phyloP scores from a whole-genome alignment of 2,329 filamentous ascomycete species.

The Karstenula rhodostoma region DNA sequence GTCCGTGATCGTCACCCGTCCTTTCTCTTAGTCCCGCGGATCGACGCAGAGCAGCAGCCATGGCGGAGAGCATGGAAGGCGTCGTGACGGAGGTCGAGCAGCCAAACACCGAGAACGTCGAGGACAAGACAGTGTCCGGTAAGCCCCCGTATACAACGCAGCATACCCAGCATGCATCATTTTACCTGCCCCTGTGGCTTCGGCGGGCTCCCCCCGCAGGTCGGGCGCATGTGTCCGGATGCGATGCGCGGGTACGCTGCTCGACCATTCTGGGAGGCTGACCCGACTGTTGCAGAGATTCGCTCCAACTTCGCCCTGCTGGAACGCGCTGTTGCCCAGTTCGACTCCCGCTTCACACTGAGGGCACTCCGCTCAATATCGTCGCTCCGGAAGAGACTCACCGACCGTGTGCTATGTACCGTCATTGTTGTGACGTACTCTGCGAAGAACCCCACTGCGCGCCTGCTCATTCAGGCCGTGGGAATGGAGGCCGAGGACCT shows the following conservation, averaged over 20 bases:
- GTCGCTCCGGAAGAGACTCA: conserved; percentile 89
- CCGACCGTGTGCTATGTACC: conserved; percentile 79
- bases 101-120: conserved; percentile 51
- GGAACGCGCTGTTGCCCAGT: conserved; percentile 89
- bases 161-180: conserved; percentile 28
- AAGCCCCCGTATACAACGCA: conserved; percentile 27
- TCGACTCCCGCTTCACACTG: conserved; percentile 94
- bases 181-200: conserved; percentile 33
- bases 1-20: conserved; percentile 22
- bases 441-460: conserved; percentile 70
- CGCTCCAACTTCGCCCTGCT: conserved; percentile 92
- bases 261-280: conserved; percentile 30
- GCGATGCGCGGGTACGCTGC: conserved; percentile 27
- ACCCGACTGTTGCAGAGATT: conserved; percentile 72
- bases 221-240: conserved; percentile 38
- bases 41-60: conserved; percentile 37
- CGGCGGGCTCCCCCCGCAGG: conserved; percentile 28
- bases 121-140: conserved; percentile 52
- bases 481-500: conserved; percentile 72
- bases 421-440: conserved; percentile 84
- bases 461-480: conserved; percentile 74
- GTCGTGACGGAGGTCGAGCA: conserved; percentile 53
- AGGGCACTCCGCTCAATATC: conserved; percentile 95
- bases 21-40: conserved; percentile 23
- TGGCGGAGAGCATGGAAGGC: conserved; percentile 62